Evolutionary conservation across 768 basidiomycete species (phyloP).

Genomic region (Cantharellus cinnabarinus): DNA sequence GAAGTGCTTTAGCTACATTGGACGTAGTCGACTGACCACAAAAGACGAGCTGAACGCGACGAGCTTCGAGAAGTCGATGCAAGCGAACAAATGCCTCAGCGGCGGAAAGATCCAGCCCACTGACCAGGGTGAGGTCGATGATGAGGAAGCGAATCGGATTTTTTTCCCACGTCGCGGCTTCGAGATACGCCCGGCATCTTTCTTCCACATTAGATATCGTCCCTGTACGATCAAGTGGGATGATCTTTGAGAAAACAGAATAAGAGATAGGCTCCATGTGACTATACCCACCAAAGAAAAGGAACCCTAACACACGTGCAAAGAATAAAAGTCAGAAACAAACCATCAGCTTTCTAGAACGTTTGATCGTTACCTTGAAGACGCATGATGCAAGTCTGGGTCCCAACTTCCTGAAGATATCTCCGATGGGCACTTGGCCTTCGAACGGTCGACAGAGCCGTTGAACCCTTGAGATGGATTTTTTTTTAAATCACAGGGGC

Average conservation of each 20-base stretch:
- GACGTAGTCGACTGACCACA: constrained; percentile 58
- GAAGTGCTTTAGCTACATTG: constrained; percentile 47
- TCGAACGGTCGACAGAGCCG: constrained; percentile 77
- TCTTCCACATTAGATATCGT: constrained; percentile 85
- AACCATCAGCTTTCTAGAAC: neutral
- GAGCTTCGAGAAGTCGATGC: constrained; percentile 56
- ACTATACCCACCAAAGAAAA: constrained; percentile 36
- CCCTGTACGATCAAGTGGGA: constrained; percentile 19
- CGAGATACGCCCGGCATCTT: constrained; percentile 54
- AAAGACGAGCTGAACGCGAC: constrained; percentile 68
- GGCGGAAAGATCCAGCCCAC: constrained; percentile 83
- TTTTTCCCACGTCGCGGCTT: constrained; percentile 44
- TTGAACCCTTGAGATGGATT: constrained; percentile 29
- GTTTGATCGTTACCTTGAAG: constrained; percentile 40
- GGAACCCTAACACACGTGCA: constrained; percentile 30
- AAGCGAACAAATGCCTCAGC: constrained; percentile 90
- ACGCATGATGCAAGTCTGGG: constrained; percentile 72
- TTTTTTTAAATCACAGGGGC: neutral
- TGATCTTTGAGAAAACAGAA: neutral
- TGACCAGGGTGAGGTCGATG: constrained; percentile 67
- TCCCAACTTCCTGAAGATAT: constrained; percentile 82
- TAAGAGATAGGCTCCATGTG: neutral
- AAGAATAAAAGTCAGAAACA: too few species aligned
- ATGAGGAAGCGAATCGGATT: constrained; percentile 80
- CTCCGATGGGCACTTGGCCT: constrained; percentile 70